Conservation (phyloP, 75 land plant species). For the Picea glauca region DNA sequence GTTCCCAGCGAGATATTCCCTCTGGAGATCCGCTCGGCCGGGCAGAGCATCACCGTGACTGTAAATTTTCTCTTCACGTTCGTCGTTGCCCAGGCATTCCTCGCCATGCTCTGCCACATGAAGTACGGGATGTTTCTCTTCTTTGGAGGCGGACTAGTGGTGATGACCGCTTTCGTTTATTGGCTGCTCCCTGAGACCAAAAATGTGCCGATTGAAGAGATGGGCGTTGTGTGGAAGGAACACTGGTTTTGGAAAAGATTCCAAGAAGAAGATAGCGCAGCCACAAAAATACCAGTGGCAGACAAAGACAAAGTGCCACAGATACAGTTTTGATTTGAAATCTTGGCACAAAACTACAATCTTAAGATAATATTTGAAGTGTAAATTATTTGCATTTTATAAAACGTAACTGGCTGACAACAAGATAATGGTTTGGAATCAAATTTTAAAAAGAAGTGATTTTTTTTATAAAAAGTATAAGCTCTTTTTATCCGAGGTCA, state of each 20-base stretch:
- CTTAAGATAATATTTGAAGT: no score
- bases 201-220: conserved; percentile 62
- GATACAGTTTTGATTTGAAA: no score
- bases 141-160: conserved; percentile 46
- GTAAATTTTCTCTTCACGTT: conserved; percentile 53
- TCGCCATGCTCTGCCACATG: conserved; percentile 48
- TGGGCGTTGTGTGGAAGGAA: conserved; percentile 37
- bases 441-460: no score
- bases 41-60: conserved; percentile 53
- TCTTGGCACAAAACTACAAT: no score
- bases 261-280: no score
- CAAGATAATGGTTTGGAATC: no score
- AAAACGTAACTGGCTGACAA: no score
- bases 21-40: conserved; percentile 49
- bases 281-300: no score
- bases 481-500: no score
- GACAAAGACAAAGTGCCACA: no score
- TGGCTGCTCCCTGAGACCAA: conserved; percentile 58
- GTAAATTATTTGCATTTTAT: no score
- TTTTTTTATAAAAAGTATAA: no score
- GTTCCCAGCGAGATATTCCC: conserved; percentile 62
- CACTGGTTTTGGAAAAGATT: conserved; percentile 48
- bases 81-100: conserved; percentile 46
- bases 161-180: conserved; percentile 32
- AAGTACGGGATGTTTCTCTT: conserved; percentile 53